These are phyloP conservation scores for Penicillium roqueforti DNA, from an alignment of 495 filamentous ascomycete species.

Conservation along the genomic window DNA sequence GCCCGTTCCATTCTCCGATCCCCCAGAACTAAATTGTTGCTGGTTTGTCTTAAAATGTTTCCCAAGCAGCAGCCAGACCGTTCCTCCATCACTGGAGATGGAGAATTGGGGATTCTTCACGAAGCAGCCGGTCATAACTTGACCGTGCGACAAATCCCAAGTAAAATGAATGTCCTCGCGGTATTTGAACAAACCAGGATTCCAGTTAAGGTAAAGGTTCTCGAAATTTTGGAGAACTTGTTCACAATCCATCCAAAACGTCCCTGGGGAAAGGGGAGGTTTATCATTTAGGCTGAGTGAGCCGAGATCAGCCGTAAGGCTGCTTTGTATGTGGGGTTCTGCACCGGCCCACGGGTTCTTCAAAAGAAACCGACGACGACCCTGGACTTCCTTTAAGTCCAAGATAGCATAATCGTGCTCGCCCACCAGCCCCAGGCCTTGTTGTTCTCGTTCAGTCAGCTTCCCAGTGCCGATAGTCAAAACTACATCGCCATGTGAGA, in stretches of 20 bases:
- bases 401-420: slow-evolving; percentile 95
- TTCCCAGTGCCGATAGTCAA: slow-evolving; percentile 87
- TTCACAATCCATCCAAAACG: slow-evolving; percentile 88
- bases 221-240: slow-evolving; percentile 87
- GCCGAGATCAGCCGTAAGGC: slow-evolving; percentile 10
- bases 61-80: slow-evolving; percentile 78
- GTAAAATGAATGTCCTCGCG: slow-evolving; percentile 86
- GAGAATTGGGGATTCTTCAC: slow-evolving; percentile 80
- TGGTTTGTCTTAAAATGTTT: slow-evolving; percentile 64
- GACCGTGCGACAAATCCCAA: slow-evolving; percentile 69
- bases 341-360: slow-evolving; percentile 97
- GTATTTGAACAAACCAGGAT: slow-evolving; percentile 73
- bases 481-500: slow-evolving; percentile 74
- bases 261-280: slow-evolving; percentile 52
- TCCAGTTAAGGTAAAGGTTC: slow-evolving; percentile 97
- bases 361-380: slow-evolving; percentile 65
- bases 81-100: slow-evolving; percentile 54
- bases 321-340: slow-evolving; percentile 20
- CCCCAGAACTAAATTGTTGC: slow-evolving; percentile 10
- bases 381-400: slow-evolving; percentile 64
- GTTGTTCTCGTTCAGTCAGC: slow-evolving; percentile 67
- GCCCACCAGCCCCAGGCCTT: slow-evolving; percentile 72
- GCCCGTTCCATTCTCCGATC: slow-evolving; percentile 48
- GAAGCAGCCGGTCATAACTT: slow-evolving; percentile 57
- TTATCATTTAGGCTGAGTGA: neutral